These are phyloP conservation scores for Bryoerythrophyllum caledonicum DNA, from an alignment of 225 moss, liverwort and hornwort genomes.

Conservation along the genomic window DNA sequence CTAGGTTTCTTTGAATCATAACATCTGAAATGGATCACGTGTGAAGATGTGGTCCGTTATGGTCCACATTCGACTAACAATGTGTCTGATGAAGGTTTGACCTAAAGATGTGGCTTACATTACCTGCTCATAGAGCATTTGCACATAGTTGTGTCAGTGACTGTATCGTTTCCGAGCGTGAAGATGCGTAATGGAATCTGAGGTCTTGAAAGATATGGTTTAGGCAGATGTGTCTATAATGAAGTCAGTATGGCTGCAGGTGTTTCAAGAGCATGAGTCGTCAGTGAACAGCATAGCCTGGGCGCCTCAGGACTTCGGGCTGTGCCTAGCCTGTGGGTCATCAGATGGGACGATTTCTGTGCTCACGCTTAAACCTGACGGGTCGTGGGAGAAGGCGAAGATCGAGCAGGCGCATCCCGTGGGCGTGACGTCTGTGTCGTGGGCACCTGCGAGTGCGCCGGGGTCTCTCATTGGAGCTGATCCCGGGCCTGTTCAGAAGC, in stretches of 20 bases:
- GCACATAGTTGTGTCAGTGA: no score
- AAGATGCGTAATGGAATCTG: no score
- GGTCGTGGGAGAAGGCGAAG: slow-evolving; percentile 81
- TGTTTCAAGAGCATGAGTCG: slow-evolving; percentile 80
- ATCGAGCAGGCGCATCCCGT: slow-evolving; percentile 94
- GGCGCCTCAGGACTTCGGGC: slow-evolving; percentile 89
- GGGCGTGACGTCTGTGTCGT: slow-evolving; percentile 90
- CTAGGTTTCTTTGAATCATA: background rate
- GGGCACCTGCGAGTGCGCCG: slow-evolving; percentile 79
- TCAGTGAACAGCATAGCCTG: slow-evolving; percentile 91
- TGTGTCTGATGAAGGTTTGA: background rate
- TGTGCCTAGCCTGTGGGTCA: slow-evolving; percentile 82
- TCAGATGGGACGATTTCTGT: slow-evolving; percentile 93
- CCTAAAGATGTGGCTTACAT: no score
- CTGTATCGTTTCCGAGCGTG: no score
- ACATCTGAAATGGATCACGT: background rate
- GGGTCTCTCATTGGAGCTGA: slow-evolving; percentile 74
- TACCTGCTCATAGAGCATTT: no score
- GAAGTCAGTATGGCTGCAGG: slow-evolving; percentile 26
- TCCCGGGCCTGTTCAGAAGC: slow-evolving; percentile 69
- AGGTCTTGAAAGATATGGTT: no score
- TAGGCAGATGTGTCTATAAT: background rate
- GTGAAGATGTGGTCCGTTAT: background rate
- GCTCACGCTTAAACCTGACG: slow-evolving; percentile 71
- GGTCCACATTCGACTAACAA: background rate